These are phyloP conservation scores for Leccinum longicurvipes DNA, from an alignment of 768 basidiomycete species.

Conservation along the genomic window DNA sequence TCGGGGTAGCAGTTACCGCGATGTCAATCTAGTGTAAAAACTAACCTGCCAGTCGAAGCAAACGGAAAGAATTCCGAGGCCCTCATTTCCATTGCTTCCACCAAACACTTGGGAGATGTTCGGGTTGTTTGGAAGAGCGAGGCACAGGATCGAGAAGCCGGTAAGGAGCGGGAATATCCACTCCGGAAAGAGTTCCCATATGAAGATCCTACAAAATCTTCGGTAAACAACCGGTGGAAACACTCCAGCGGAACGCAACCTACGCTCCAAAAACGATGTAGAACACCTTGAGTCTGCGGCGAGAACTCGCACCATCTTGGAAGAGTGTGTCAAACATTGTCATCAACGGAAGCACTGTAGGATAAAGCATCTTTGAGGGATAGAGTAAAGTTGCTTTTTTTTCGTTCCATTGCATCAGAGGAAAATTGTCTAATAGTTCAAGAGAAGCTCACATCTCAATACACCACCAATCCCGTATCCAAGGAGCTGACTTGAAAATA, in stretches of 20 bases:
- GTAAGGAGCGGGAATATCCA: conserved; percentile 57
- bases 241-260: conserved; percentile 24
- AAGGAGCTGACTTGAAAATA: conserved; percentile 34
- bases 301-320: conserved; percentile 36
- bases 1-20: background rate
- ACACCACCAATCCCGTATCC: conserved; percentile 56
- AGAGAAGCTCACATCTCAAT: conserved; percentile 39
- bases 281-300: conserved; percentile 38
- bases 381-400: conserved; percentile 37
- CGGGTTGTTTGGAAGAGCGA: conserved; percentile 47
- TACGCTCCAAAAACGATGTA: conserved; percentile 29
- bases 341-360: conserved; percentile 27
- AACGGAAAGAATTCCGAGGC: conserved; percentile 55
- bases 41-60: conserved; percentile 60
- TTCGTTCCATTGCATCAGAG: conserved; percentile 1
- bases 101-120: conserved; percentile 57
- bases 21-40: conserved; percentile 16
- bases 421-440: background rate
- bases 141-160: conserved; percentile 59
- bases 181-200: conserved; percentile 26
- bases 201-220: conserved; percentile 35
- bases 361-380: conserved; percentile 42
- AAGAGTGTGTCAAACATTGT: conserved; percentile 37
- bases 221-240: background rate
- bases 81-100: conserved; percentile 60